Evolutionary conservation across 139 green algal genomes (phyloP), one percentile per base, ranked within the genome.

Genomic region (Mychonastes homosphaera): DNA sequence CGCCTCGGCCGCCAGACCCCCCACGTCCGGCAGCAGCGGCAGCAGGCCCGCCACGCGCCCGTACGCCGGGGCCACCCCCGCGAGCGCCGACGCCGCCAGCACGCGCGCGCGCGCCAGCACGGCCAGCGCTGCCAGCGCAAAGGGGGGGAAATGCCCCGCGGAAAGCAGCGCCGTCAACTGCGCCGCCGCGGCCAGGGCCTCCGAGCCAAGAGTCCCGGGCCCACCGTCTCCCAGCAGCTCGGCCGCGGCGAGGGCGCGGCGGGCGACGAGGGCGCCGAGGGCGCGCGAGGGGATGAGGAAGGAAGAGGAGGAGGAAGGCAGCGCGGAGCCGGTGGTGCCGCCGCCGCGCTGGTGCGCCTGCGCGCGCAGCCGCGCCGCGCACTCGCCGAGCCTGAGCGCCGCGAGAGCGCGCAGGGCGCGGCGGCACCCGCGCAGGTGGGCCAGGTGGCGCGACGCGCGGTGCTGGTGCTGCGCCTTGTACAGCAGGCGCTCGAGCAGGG

Each of bases 381-480:
- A 49, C 29, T 41, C 24, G 15, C 39, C 10, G 39, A 30, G 9
- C 9, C 38, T 34, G 36, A 12, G 15, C 45, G 18, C 23, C 24
- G 36, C 32, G 26, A 23, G 32, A 43, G 61, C n/a, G 40, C 50
- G 6, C 30, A 32, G 10, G 39, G n/a, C 35, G 36, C 18, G 26
- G 7, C 36, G 10, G 35, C 36, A 13, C 69, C 82, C 64, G 0
- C 40, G 40, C 8, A 86, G 28, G 3, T 55, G 39, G 10, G 70
- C 56, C 24, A 78, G 72, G 54, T 81, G 64, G 26, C 57, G 59
- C 0, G 70, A 58, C 1, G 60, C 53, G 18, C 70, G 58, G 65
- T 87, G 80, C 61, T 89, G 81, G 56, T 71, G 76, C n/a, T 60
- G 56, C 45, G 81, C 84, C 53, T 87, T 87, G 63, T 87, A 87